Conservation (phyloP, 176 grass and related monocot genomes). For the Oryza longistaminata region DNA sequence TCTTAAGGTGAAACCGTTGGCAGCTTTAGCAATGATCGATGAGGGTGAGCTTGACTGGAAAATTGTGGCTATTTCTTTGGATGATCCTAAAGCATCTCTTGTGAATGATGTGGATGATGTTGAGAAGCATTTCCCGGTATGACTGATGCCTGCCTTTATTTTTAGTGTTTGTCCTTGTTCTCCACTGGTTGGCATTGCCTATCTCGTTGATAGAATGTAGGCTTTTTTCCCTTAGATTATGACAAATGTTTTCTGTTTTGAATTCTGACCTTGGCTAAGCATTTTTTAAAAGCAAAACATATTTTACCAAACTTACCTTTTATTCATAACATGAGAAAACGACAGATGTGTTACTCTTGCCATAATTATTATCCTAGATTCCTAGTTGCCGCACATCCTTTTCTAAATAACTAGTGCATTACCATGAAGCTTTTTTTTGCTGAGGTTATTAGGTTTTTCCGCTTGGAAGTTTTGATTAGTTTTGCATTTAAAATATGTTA, state of each 20-base stretch:
- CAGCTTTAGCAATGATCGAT: conserved; percentile 98
- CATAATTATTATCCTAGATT: neutral
- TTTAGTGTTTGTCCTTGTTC: conserved; percentile 33
- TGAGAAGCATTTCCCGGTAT: conserved; percentile 95
- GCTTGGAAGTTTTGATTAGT: neutral
- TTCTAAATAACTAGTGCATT: neutral
- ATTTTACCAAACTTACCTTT: neutral
- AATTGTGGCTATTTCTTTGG: conserved; percentile 92
- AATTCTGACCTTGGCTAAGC: neutral
- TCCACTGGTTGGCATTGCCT: conserved; percentile 9
- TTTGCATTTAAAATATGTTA: conserved; percentile 12
- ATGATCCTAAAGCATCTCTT: conserved; percentile 95
- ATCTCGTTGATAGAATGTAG: neutral
- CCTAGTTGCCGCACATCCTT: neutral
- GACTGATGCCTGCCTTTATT: conserved; percentile 20
- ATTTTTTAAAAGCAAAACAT: conserved; percentile 20
- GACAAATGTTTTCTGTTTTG: neutral
- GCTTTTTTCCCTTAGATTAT: conserved; percentile 5
- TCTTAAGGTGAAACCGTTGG: conserved; percentile 96
- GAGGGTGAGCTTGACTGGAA: conserved; percentile 99
- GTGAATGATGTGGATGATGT: conserved; percentile 95
- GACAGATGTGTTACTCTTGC: neutral
- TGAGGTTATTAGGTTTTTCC: neutral
- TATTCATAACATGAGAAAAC: neutral
- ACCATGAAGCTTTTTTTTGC: neutral